Conservation (phyloP, 2,329 filamentous ascomycete genomes). For the Cercospora zeina region DNA sequence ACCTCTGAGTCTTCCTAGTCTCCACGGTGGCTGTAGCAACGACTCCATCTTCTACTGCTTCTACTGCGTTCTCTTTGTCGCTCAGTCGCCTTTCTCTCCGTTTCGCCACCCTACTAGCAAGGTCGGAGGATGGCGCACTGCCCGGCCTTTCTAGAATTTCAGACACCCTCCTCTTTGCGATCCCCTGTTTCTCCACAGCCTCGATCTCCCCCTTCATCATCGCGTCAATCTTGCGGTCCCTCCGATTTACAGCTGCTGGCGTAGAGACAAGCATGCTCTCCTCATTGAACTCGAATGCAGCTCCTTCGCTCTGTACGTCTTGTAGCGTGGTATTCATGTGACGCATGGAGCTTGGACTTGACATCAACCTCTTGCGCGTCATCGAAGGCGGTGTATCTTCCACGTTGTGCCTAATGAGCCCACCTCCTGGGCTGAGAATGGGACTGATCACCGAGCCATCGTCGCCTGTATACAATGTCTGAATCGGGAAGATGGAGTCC, state of each 20-base stretch:
- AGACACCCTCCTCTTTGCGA: conserved; percentile 23
- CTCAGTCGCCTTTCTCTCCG: conserved; percentile 19
- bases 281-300: conserved; percentile 49
- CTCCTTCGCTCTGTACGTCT: conserved; percentile 33
- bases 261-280: conserved; percentile 52
- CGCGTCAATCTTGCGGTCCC: conserved; percentile 44
- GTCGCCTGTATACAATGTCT: conserved; percentile 38
- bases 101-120: conserved; percentile 14
- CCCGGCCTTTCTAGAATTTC: conserved; percentile 15
- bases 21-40: neutral
- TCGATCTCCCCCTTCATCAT: conserved; percentile 48
- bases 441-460: conserved; percentile 25
- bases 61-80: conserved; percentile 19
- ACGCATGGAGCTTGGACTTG: conserved; percentile 30
- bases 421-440: conserved; percentile 16
- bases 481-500: conserved; percentile 28
- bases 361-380: conserved; percentile 25
- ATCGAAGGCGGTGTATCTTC: conserved; percentile 47
- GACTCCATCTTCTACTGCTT: neutral
- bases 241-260: conserved; percentile 42
- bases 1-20: conserved; percentile 3
- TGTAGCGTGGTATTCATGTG: conserved; percentile 35
- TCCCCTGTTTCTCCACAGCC: conserved; percentile 37
- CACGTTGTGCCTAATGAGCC: conserved; percentile 40
- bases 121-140: conserved; percentile 18